Percentiles rank a stretch among this genome's conserved stretches.
Conservation (phyloP, 495 filamentous ascomycete species). For the Podospora tetraspora region DNA sequence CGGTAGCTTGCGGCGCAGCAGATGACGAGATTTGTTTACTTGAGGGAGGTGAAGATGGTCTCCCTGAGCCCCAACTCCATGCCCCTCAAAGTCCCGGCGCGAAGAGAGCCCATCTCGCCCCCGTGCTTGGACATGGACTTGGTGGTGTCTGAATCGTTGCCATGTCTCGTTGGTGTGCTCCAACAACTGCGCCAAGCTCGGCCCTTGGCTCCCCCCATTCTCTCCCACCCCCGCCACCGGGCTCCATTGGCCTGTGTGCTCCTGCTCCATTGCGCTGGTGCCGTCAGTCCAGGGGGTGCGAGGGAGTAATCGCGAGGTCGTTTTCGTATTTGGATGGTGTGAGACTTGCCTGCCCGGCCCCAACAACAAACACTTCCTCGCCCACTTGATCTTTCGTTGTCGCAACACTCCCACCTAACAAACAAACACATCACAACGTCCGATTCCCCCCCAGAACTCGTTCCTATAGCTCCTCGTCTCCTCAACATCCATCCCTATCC, state of each 20-base stretch:
- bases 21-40: not conserved
- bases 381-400: not conserved
- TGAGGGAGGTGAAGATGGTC: not conserved
- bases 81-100: not conserved
- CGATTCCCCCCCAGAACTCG: not conserved
- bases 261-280: not conserved
- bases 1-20: not conserved
- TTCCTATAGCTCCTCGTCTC: constrained; percentile 2
- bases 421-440: not conserved
- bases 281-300: not conserved
- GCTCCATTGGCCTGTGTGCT: constrained; percentile 2
- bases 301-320: not conserved
- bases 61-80: not conserved
- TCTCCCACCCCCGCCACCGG: not conserved
- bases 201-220: not conserved
- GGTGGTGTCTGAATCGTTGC: not conserved
- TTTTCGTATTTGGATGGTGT: not conserved
- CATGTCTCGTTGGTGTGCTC: not conserved
- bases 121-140: not conserved
- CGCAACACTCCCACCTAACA: not conserved
- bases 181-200: not conserved
- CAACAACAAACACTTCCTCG: not conserved
- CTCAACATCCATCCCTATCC: not conserved
- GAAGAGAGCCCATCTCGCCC: not conserved
- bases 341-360: not conserved